A percentile compares a stretch with the other conserved stretches of the same genome.
Conservation (phyloP, 805 yeast genomes). For the Saccharomycopsis amapae region DNA sequence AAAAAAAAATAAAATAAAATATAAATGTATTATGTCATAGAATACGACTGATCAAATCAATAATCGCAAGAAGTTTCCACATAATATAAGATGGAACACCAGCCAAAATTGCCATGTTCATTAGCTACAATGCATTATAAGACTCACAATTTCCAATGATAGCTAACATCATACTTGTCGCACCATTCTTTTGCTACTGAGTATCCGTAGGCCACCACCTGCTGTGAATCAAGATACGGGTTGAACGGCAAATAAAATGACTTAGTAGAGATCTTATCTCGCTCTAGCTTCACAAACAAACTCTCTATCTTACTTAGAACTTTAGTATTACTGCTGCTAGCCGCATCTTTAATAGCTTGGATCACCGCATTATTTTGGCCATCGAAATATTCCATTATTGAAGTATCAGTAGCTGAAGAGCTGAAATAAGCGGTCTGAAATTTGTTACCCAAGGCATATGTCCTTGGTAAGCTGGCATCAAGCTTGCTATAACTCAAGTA, state of each 20-base stretch:
- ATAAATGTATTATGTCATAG: no score
- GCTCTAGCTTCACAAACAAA: conserved; percentile 4
- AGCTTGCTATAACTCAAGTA: conserved; percentile 7
- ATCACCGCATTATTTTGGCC: conserved; percentile 4
- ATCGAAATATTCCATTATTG: conserved; percentile 18
- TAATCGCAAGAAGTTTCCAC: no score
- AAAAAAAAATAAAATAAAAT: no score
- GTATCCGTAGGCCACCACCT: conserved; percentile 18
- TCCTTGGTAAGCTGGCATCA: conserved; percentile 12
- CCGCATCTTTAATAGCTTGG: neutral
- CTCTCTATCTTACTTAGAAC: neutral
- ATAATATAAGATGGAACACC: no score
- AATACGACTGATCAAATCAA: no score
- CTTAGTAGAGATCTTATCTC: conserved; percentile 3
- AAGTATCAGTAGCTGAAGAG: neutral
- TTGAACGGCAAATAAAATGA: conserved; percentile 20
- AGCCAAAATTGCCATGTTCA: no score
- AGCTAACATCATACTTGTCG: conserved; percentile 10
- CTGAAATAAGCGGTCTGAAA: neutral
- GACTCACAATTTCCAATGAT: no score
- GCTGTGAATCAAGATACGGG: conserved; percentile 11
- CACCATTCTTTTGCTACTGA: conserved; percentile 20
- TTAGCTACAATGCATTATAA: neutral
- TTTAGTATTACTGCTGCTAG: neutral
- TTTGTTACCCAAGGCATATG: conserved; percentile 6